Evolutionary conservation across 768 basidiomycete species (phyloP).

Genomic region (Xerocomus potaroensis): DNA sequence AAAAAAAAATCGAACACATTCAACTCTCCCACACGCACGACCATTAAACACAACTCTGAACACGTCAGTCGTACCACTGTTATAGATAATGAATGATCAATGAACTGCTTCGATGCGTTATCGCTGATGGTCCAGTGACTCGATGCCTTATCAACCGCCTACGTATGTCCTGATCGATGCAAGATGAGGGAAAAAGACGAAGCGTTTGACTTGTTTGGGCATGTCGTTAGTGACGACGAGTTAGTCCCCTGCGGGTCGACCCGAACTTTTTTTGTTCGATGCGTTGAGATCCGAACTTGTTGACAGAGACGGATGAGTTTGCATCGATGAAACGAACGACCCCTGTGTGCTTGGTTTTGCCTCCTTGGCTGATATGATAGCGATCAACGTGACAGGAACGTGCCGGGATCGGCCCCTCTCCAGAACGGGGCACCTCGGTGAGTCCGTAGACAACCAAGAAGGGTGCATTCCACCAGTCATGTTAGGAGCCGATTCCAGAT

Average conservation of each 20-base stretch:
- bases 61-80: neutral
- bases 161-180: neutral
- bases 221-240: constrained; percentile 4
- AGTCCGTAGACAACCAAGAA: neutral
- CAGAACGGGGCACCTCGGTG: constrained; percentile 4
- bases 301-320: constrained; percentile 2
- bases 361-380: too few relatives aligned
- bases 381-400: neutral
- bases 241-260: neutral
- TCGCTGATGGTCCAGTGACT: constrained; percentile 14
- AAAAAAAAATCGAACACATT: too few relatives aligned
- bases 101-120: constrained; percentile 1
- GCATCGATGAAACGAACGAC: constrained; percentile 3
- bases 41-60: constrained; percentile 1
- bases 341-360: too few relatives aligned
- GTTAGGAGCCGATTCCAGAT: constrained; percentile 8
- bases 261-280: too few relatives aligned
- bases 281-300: constrained; percentile 6
- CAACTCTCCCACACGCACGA: too few relatives aligned
- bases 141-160: constrained; percentile 16
- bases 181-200: neutral
- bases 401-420: constrained; percentile 1
- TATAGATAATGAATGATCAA: neutral
- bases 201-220: constrained; percentile 1
- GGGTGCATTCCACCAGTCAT: constrained; percentile 3